Conservation (phyloP, 2,329 filamentous ascomycete genomes). For the Pezicula rhizophila region DNA sequence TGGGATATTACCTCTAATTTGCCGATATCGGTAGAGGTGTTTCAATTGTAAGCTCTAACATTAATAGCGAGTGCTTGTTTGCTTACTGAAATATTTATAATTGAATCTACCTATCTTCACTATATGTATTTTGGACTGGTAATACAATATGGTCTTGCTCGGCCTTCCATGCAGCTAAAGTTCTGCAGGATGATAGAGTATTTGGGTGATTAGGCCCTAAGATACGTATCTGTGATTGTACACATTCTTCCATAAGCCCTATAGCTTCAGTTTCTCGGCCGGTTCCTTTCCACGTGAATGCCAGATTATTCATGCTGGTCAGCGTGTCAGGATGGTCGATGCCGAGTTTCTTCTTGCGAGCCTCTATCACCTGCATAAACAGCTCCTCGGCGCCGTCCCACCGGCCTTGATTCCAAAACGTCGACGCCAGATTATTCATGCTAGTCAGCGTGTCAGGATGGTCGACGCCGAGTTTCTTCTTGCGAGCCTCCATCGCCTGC, state of each 20-base stretch:
- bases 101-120: no score
- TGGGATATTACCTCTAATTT: no score
- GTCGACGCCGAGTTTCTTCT: no score
- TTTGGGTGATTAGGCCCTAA: constrained; percentile 3
- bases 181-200: constrained; percentile 6
- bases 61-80: no score
- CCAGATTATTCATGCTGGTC: constrained; percentile 7
- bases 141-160: constrained; percentile 7
- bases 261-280: constrained; percentile 5
- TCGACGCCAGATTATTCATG: no score
- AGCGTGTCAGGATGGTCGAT: constrained; percentile 5
- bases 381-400: constrained; percentile 3
- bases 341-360: no score
- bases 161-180: constrained; percentile 10
- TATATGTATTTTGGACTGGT: constrained; percentile 3
- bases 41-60: no score
- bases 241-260: constrained; percentile 8
- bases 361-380: constrained; percentile 8
- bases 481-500: no score
- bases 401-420: no score
- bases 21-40: no score
- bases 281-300: constrained; percentile 2
- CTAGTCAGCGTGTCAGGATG: no score
- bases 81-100: no score
- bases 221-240: constrained; percentile 6